Evolutionary conservation across 345 rosid genomes (phyloP).

Genomic region (Combretum micranthum): DNA sequence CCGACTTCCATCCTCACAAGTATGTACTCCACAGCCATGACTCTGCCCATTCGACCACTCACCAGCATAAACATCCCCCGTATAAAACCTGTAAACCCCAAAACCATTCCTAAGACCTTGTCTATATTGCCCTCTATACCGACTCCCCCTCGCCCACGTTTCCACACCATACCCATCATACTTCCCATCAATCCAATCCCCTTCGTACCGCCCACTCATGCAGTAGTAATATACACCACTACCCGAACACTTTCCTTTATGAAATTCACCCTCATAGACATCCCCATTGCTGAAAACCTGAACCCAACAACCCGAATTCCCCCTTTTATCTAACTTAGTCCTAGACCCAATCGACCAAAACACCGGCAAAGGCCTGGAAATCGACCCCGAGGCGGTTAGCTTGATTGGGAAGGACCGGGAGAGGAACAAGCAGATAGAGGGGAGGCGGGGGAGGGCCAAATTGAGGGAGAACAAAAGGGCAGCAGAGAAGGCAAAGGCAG

Average conservation of each 20-base stretch:
- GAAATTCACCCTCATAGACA: constrained; percentile 87
- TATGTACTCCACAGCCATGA: constrained; percentile 93
- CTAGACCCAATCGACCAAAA: constrained; percentile 93
- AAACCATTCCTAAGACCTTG: constrained; percentile 87
- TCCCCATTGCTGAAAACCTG: constrained; percentile 86
- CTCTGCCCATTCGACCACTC: constrained; percentile 98
- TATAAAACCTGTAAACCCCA: constrained; percentile 82
- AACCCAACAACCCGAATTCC: constrained; percentile 79
- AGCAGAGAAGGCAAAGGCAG: constrained; percentile 80
- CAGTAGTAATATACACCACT: constrained; percentile 82
- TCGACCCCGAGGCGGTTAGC: constrained; percentile 25
- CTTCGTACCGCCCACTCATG: constrained; percentile 89
- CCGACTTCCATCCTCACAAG: constrained; percentile 91
- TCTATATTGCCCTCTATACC: constrained; percentile 77
- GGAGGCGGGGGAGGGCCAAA: constrained; percentile 73
- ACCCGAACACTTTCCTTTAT: constrained; percentile 81
- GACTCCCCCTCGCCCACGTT: constrained; percentile 96
- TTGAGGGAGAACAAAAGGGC: constrained; percentile 68
- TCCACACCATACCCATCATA: constrained; percentile 91
- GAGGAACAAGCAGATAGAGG: constrained; percentile 68
- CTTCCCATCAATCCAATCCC: constrained; percentile 92
- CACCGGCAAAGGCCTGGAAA: constrained; percentile 52
- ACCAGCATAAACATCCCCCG: constrained; percentile 92
- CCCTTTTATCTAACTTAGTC: constrained; percentile 51
- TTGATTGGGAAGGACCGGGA: constrained; percentile 76